A percentile compares a stretch with the other conserved stretches of the same genome.
phyloP scores from a whole-genome alignment of 2,329 filamentous ascomycete genomes.

The Aotearoamyces nothofagi region DNA sequence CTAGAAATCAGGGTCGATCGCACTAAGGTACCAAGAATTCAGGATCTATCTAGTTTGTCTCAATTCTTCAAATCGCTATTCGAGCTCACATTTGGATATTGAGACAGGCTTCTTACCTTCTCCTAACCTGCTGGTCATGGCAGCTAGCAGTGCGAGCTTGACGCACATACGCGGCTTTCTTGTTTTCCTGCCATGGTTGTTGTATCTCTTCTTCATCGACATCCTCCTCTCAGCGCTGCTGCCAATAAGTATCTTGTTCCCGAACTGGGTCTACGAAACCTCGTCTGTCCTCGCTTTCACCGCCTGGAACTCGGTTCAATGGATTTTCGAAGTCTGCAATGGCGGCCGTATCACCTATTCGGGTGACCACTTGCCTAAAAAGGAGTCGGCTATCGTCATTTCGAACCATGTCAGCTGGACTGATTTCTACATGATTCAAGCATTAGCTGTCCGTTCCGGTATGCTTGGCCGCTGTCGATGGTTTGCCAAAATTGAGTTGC shows the following conservation, averaged over 20 bases:
- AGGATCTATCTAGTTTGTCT: too few species aligned
- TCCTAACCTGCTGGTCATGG: too few species aligned
- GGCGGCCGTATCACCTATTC: constrained; percentile 35
- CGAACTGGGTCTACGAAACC: constrained; percentile 33
- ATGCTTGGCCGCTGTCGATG: constrained; percentile 48
- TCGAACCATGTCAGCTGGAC: constrained; percentile 45
- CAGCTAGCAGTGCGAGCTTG: too few species aligned
- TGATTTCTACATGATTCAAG: constrained; percentile 51
- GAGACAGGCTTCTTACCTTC: too few species aligned
- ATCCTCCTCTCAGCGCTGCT: constrained; percentile 32
- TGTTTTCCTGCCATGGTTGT: constrained; percentile 34
- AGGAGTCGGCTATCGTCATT: constrained; percentile 45
- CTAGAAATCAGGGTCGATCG: too few species aligned
- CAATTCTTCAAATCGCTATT: too few species aligned
- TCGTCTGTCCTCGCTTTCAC: constrained; percentile 38
- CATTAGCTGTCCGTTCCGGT: constrained; percentile 32
- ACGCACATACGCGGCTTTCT: constrained; percentile 27
- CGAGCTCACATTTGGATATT: too few species aligned
- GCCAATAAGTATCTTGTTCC: constrained; percentile 29
- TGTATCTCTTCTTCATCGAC: constrained; percentile 35
- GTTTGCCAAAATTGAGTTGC: constrained; percentile 45
- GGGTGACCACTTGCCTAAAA: constrained; percentile 31
- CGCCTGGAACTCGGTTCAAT: constrained; percentile 41
- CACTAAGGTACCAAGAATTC: too few species aligned
- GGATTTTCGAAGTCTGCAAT: constrained; percentile 38